phyloP scores from a whole-genome alignment of 208 protist species.

The Phytomonas francai region DNA sequence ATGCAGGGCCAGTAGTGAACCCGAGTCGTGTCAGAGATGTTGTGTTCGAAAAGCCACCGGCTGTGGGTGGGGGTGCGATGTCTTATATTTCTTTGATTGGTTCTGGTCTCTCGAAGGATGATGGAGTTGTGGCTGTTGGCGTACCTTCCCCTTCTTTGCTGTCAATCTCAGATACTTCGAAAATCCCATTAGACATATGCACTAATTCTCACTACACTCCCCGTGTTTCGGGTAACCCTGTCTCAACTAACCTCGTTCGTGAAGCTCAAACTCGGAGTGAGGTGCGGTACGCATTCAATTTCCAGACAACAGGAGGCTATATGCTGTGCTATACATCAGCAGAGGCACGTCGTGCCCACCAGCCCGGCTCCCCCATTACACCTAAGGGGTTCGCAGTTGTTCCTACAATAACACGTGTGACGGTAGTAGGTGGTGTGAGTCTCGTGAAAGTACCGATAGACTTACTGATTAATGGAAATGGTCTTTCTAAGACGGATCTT shows the following conservation, averaged over 20 bases:
- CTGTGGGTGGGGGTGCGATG: slow-evolving; percentile 12
- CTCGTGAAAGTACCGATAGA: slow-evolving; percentile 35
- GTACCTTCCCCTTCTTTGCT: slow-evolving; percentile 11
- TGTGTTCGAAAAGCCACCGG: slow-evolving; percentile 19
- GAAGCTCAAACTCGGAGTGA: slow-evolving; percentile 13
- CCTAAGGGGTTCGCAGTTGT: slow-evolving; percentile 42
- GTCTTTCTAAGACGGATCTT: slow-evolving; percentile 28
- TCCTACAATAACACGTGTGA: slow-evolving; percentile 35
- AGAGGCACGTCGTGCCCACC: slow-evolving; percentile 11
- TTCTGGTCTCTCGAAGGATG: slow-evolving; percentile 52
- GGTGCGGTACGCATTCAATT: slow-evolving; percentile 32
- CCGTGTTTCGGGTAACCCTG: slow-evolving; percentile 20
- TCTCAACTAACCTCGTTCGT: slow-evolving; percentile 2
- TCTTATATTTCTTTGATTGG: slow-evolving; percentile 41
- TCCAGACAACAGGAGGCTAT: slow-evolving; percentile 39
- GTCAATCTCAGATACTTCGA: not conserved
- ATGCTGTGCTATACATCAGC: slow-evolving; percentile 65
- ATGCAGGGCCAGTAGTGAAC: slow-evolving; percentile 47
- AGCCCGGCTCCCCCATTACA: slow-evolving; percentile 26
- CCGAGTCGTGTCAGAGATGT: slow-evolving; percentile 36
- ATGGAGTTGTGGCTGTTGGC: slow-evolving; percentile 53
- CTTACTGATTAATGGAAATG: slow-evolving; percentile 45
- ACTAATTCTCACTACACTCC: slow-evolving; percentile 53
- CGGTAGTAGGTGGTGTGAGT: slow-evolving; percentile 26
- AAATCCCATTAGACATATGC: slow-evolving; percentile 67